Evolutionary conservation across 129 eudicot species (phyloP).

Genomic region (Flaveria bidentis): DNA sequence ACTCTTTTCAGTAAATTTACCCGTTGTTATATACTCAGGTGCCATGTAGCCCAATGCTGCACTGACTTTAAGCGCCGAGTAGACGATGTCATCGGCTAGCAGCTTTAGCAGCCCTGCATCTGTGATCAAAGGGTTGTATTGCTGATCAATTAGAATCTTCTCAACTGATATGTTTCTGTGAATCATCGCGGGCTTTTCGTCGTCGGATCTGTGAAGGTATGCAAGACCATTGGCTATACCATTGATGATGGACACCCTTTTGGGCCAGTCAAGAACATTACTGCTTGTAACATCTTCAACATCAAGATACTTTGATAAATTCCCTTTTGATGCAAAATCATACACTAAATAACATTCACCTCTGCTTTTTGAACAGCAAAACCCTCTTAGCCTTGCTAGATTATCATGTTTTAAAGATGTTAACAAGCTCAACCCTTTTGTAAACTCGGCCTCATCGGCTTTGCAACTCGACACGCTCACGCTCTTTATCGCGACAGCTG

Average conservation of each 20-base stretch:
- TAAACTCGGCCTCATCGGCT: constrained; percentile 78
- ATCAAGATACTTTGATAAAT: constrained; percentile 59
- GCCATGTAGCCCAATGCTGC: constrained; percentile 96
- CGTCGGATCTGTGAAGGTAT: constrained; percentile 59
- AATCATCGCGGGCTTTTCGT: constrained; percentile 55
- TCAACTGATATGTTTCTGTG: constrained; percentile 84
- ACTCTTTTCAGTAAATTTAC: constrained; percentile 90
- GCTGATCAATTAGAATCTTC: constrained; percentile 64
- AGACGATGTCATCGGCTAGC: constrained; percentile 86
- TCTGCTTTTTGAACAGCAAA: constrained; percentile 76
- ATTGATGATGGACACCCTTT: constrained; percentile 64
- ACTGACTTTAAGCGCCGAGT: constrained; percentile 84
- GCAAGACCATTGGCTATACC: constrained; percentile 81
- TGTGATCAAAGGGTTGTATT: constrained; percentile 60
- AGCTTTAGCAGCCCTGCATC: constrained; percentile 85
- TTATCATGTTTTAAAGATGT: constrained; percentile 76
- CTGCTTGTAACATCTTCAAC: constrained; percentile 37
- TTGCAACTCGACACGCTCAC: constrained; percentile 70
- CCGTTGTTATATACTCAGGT: constrained; percentile 92
- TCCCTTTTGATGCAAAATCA: constrained; percentile 77
- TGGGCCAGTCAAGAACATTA: constrained; percentile 69
- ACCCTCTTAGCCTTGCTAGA: constrained; percentile 65
- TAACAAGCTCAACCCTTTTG: constrained; percentile 65
- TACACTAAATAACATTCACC: constrained; percentile 87
- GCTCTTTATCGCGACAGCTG: constrained; percentile 72